These are phyloP conservation scores for Inga leiocalycina DNA, from an alignment of 306 rosid species.

Conservation along the genomic window DNA sequence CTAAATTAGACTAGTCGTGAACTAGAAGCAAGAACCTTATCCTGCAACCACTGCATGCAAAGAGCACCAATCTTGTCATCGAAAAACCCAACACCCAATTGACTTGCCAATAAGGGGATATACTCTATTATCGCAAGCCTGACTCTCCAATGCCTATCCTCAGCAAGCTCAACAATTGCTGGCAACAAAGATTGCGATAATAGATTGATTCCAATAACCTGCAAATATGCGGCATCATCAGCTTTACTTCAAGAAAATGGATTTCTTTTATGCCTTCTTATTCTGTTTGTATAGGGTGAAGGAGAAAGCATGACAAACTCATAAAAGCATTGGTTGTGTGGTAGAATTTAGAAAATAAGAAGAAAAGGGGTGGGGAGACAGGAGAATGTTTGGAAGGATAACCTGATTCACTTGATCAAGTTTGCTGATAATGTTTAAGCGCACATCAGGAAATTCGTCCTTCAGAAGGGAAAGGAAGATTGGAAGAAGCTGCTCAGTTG, in stretches of 20 bases:
- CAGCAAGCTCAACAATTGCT: constrained; percentile 91
- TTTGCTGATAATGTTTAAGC: constrained; percentile 85
- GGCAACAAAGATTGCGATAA: constrained; percentile 82
- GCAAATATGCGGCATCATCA: constrained; percentile 36
- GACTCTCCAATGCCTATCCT: constrained; percentile 94
- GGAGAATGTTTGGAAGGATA: background rate
- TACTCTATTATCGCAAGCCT: constrained; percentile 89
- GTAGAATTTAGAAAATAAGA: background rate
- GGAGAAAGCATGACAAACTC: background rate
- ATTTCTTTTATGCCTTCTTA: background rate
- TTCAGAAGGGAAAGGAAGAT: constrained; percentile 83
- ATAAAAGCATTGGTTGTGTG: background rate
- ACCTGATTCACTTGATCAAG: constrained; percentile 98
- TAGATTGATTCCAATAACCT: constrained; percentile 85
- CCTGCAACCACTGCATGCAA: constrained; percentile 94
- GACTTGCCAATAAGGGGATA: constrained; percentile 84
- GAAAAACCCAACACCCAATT: constrained; percentile 87
- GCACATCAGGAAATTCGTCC: constrained; percentile 94
- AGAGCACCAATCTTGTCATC: constrained; percentile 90
- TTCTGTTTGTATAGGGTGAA: background rate
- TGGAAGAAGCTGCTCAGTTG: constrained; percentile 88
- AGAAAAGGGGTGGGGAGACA: background rate
- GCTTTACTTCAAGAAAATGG: constrained; percentile 1
- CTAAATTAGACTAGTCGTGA: constrained; percentile 4
- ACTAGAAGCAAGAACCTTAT: constrained; percentile 59